Evolutionary conservation across 169 alveolate species (phyloP), one percentile per base, ranked within the genome.

Genomic region (Fabrea salina): DNA sequence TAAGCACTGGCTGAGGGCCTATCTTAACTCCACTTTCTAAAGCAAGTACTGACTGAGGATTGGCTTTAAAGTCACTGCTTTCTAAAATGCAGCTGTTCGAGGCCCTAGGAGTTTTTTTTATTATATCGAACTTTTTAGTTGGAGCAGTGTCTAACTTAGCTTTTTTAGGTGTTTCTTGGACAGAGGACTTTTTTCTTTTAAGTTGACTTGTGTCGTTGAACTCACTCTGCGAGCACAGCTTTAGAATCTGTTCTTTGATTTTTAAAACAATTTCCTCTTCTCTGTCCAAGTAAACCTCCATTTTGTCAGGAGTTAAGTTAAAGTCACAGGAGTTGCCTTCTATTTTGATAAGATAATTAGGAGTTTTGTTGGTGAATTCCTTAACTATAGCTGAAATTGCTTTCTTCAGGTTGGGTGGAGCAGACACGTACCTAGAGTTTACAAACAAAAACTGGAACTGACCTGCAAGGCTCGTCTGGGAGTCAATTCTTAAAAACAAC

Each of bases 271-370:
- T 74, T 43, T 68, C 86, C 51, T 59, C 76, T 70, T 89, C 94
- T 37, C 70, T 72, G 51, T 79, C 57, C 1, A 91, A 30, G 57
- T 76, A 82, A 1, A 91, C 91, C 13, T 79, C 88, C 67, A 91
- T 84, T 67, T 91, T 88, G 79, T 91, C 93, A 40, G 89, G 87
- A 37, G 90, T 83, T 13, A 88, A 89, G 75, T 91, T 91, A 25
- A 87, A 76, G 61, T 91, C 95, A 3, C 75, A 50, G 19, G 58
- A 81, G 30, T 50, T 79, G 8, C 66, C 82, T 11, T 68, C 74
- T 0, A 87, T 41, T 40, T 80, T 72, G 25, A 91, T 44, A 22
- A 91, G 53, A 40, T 77, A 78, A 27, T 84, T 53, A 11, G 89
- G 90, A 7, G 61, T 57, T 64, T 83, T 83, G 22, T 67, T 32